Evolutionary conservation across 805 yeast genomes (phyloP), one percentile per base, ranked within the genome.

Genomic region (Lachancea quebecensis): DNA sequence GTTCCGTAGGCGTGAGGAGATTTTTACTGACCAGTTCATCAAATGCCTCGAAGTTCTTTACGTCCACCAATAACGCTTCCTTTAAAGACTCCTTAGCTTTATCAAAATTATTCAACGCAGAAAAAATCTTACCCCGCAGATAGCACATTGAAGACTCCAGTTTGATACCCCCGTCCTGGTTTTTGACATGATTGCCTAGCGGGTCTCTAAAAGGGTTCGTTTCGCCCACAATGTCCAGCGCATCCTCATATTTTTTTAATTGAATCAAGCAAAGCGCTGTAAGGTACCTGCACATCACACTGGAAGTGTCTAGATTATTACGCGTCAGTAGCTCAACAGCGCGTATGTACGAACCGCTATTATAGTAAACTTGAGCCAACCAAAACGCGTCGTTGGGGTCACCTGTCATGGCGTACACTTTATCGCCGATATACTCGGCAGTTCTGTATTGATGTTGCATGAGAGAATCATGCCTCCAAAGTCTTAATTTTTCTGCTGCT

Each of bases 371-470:
- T 67, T 91, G 96, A 0, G 96, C 96, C 28, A 91, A 71, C 96
- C 97, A 90, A 64, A 88, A 91, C 10, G 96, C 96, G 61, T 91
- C 98, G 57, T 83, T 86, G 11, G 96, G 85, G 58, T 90, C 96
- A 48, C 75, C 74, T 0, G 97, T 89, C 49, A 93, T 67, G 1
- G 89, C 77, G 35, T 87, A 73, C 7, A 93, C 86, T 56, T 90
- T 91, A 66, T 93, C 96, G 12, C 96, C 98, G 25, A 93, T 77
- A 60, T 81, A 88, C 55, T 84, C 91, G 0, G 98, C 97, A 0
- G 97, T 87, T 37, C 74, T 74, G 62, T 86, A 86, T 50, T 89
- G 95, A 61, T 90, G 97, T 55, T 90, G 95, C 82, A 85, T 81
- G 46, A 85, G 64, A 0, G 99, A 95, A 59, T 89, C 96, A 51